Evolutionary conservation across 148 eudicot species (phyloP).

Genomic region (Silene uniflora): DNA sequence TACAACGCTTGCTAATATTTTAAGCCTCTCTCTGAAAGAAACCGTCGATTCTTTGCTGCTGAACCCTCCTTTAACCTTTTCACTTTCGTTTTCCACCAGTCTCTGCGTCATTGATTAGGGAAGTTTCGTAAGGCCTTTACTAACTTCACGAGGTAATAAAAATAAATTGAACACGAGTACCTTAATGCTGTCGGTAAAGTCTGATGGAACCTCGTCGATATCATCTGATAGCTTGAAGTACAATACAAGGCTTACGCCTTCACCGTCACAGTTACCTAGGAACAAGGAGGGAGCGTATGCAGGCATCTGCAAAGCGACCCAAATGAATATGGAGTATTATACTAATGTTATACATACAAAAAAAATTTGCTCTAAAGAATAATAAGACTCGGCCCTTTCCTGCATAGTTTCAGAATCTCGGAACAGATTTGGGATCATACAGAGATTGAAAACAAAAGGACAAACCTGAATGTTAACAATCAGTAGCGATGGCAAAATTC

Average conservation of each 20-base stretch:
- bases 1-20: slow-evolving; percentile 62
- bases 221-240: slow-evolving; percentile 72
- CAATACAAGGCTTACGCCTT: slow-evolving; percentile 76
- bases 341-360: too few relatives aligned
- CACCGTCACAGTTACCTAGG: slow-evolving; percentile 65
- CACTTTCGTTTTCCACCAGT: slow-evolving; percentile 57
- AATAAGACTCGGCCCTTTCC: too few relatives aligned
- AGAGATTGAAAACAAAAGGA: too few relatives aligned
- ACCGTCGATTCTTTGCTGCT: slow-evolving; percentile 47
- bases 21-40: slow-evolving; percentile 79
- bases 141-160: neutral
- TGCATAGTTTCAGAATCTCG: too few relatives aligned
- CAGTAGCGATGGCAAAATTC: slow-evolving; percentile 57
- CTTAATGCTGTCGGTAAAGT: slow-evolving; percentile 62
- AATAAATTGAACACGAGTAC: slow-evolving; percentile 27
- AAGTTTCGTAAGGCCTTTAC: neutral
- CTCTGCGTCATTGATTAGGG: slow-evolving; percentile 33
- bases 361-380: too few relatives aligned
- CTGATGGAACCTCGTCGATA: slow-evolving; percentile 45
- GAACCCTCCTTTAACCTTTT: slow-evolving; percentile 50
- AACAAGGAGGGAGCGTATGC: slow-evolving; percentile 71
- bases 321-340: too few relatives aligned
- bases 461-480: slow-evolving; percentile 81
- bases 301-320: slow-evolving; percentile 51
- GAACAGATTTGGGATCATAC: neutral